These are phyloP conservation scores for Citrus unshiu DNA, from an alignment of 345 rosid species.

Conservation along the genomic window DNA sequence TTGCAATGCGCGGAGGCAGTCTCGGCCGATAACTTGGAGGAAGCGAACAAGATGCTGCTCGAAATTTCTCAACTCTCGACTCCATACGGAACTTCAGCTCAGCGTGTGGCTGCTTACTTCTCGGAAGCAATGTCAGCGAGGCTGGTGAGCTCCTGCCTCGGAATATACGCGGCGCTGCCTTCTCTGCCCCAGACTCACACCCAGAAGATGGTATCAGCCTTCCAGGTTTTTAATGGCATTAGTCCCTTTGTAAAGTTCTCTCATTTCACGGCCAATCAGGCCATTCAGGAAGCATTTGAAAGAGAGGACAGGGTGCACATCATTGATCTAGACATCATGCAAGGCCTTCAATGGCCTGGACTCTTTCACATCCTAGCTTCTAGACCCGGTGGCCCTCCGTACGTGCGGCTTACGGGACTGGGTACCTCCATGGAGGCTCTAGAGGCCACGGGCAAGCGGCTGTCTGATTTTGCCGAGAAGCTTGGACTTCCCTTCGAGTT, in stretches of 20 bases:
- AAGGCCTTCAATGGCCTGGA: conserved; percentile 99
- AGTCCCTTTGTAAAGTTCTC: conserved; percentile 98
- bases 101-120: conserved; percentile 97
- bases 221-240: conserved; percentile 94
- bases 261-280: conserved; percentile 96
- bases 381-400: conserved; percentile 92
- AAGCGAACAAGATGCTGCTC: conserved; percentile 83
- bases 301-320: conserved; percentile 94
- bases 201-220: conserved; percentile 87
- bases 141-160: conserved; percentile 78
- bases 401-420: conserved; percentile 86
- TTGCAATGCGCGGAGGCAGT: conserved; percentile 99
- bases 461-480: conserved; percentile 86
- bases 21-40: conserved; percentile 80
- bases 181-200: conserved; percentile 65
- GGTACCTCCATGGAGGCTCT: conserved; percentile 90
- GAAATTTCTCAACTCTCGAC: conserved; percentile 91
- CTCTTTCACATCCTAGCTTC: conserved; percentile 89
- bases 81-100: conserved; percentile 94
- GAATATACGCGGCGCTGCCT: conserved; percentile 75
- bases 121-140: conserved; percentile 97
- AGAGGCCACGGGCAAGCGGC: conserved; percentile 87
- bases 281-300: conserved; percentile 95
- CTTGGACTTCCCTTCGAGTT: conserved; percentile 89
- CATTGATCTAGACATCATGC: conserved; percentile 96